phyloP scores from a whole-genome alignment of 148 eudicot genomes.

The Persicaria tinctoria region DNA sequence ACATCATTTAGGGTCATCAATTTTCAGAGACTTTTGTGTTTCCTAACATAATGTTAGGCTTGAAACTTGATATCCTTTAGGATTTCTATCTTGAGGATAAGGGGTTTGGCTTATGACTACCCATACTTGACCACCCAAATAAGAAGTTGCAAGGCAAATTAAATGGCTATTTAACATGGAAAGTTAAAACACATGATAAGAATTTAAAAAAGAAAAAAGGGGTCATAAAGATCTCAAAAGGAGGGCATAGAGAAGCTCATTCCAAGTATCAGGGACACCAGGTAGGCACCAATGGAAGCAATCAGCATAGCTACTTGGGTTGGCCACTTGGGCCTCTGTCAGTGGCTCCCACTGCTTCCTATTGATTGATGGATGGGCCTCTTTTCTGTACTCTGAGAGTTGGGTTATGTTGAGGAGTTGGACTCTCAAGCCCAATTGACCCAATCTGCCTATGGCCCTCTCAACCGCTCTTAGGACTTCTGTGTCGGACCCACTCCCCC shows the following conservation, averaged over 20 bases:
- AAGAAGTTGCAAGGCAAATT: not conserved
- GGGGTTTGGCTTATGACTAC: not conserved
- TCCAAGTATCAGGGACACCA: constrained; percentile 76
- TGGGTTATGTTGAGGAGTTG: constrained; percentile 71
- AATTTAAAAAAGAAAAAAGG: not conserved
- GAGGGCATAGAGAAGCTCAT: constrained; percentile 46
- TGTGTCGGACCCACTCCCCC: constrained; percentile 56
- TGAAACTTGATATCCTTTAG: not conserved
- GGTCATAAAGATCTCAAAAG: constrained; percentile 17
- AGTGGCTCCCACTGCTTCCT: constrained; percentile 42
- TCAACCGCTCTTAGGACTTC: constrained; percentile 55
- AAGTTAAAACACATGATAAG: not conserved
- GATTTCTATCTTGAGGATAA: not conserved
- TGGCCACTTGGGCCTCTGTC: constrained; percentile 30
- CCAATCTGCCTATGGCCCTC: constrained; percentile 29
- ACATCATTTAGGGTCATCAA: no score
- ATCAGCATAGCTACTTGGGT: constrained; percentile 46
- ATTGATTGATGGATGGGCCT: constrained; percentile 51
- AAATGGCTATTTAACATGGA: not conserved
- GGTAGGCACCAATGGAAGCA: constrained; percentile 72
- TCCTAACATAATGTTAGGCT: no score
- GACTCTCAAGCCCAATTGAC: constrained; percentile 41
- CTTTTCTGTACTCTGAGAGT: constrained; percentile 79
- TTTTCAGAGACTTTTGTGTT: no score
- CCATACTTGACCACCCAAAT: not conserved